Conservation (phyloP, 495 filamentous ascomycete species). For the Hypoxylon fuscum region DNA sequence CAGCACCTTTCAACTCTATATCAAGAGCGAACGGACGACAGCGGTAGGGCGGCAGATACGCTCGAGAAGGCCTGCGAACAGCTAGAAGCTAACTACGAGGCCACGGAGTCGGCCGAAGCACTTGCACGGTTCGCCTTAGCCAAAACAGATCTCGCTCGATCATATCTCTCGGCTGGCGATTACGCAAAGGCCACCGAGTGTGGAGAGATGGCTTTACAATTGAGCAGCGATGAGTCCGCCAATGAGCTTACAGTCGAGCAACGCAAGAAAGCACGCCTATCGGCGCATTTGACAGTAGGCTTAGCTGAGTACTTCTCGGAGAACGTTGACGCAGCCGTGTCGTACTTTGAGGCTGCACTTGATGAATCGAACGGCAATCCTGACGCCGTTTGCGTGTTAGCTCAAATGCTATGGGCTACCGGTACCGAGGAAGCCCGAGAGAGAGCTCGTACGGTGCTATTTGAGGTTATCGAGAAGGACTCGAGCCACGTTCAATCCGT, state of each 20-base stretch:
- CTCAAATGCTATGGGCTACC: constrained; percentile 92
- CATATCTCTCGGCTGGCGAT: constrained; percentile 70
- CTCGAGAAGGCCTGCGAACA: constrained; percentile 70
- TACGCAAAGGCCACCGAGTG: constrained; percentile 74
- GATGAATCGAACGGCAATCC: constrained; percentile 79
- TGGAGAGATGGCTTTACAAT: constrained; percentile 74
- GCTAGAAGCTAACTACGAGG: constrained; percentile 84
- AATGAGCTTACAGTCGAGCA: constrained; percentile 61
- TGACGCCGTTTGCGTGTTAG: constrained; percentile 86
- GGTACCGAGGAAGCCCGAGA: constrained; percentile 76
- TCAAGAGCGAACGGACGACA: constrained; percentile 78
- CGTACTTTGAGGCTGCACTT: constrained; percentile 83
- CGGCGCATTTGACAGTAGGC: constrained; percentile 86
- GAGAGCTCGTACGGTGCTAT: constrained; percentile 81
- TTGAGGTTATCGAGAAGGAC: constrained; percentile 74
- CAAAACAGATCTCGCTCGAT: constrained; percentile 87
- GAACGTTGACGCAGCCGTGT: constrained; percentile 70
- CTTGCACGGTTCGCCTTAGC: constrained; percentile 80
- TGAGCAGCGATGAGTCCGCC: constrained; percentile 69
- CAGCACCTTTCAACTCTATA: constrained; percentile 83
- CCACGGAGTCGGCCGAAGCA: constrained; percentile 74
- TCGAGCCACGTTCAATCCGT: constrained; percentile 80
- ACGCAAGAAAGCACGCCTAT: constrained; percentile 73
- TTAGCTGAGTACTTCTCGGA: constrained; percentile 77
- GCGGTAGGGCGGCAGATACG: constrained; percentile 67